Evolutionary conservation across 2,329 filamentous ascomycete species (phyloP), one percentile per base, ranked within the genome.

Genomic region (Epichloe typhina): DNA sequence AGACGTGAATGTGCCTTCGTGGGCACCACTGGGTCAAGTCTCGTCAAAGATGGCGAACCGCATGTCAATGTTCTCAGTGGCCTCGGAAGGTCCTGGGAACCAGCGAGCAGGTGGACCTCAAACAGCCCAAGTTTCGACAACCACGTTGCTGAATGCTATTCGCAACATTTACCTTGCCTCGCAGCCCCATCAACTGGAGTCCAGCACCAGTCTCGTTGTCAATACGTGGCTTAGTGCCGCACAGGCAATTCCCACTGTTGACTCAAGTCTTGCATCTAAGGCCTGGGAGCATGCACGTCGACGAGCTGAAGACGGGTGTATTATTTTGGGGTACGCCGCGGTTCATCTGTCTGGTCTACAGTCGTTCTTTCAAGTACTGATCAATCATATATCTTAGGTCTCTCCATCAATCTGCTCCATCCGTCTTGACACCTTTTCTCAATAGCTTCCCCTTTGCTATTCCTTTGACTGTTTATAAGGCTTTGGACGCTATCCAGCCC

Each of bases 231-330:
- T 93, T 49, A 95, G 88, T 3, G 87, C 88, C 17, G 76, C 80
- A 31, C 86, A 86, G 57, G 71, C 78, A 23, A 80, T 83, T 39
- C 75, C 79, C 3, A 89, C 86, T 7, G 80, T 97, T 41, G 93
- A 98, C 68, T 70, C 79, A 41, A 79, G 85, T 21, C 70, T 98
- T 47, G 86, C 87, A 15, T 75, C 80, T 49, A 81, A 88, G 64
- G 89, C 90, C 3, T 98, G 93, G 91, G 93, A 98, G 70, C 93
- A 98, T 73, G 91, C 93, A 51, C 80, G 91, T 58, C 82, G 93
- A 55, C 81, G 93, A 71, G 93, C 93, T 41, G 93, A 98, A 66
- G 93, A 98, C 70, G 90, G 88, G 15, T 96, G 90, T 64, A 86
- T 98, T 56, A 75, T 97, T 50, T 70, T 98, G 58, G 86, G 86